Percentiles rank a stretch among this genome's conserved stretches.
phyloP scores from a whole-genome alignment of 352 stramenopile genomes.

The Phytophthora meadii region DNA sequence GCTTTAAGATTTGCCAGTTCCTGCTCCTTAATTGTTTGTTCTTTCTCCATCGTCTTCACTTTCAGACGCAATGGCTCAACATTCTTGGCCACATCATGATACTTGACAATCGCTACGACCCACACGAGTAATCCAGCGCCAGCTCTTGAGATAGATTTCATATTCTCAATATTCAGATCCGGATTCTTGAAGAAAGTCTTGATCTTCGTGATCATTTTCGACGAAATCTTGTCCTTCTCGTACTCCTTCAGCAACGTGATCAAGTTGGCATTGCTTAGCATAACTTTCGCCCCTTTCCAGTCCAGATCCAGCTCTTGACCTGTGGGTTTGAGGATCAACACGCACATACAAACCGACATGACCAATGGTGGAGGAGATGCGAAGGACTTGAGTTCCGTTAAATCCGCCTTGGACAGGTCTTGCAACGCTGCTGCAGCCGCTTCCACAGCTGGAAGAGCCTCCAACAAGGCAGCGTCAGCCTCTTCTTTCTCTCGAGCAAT shows the following conservation, averaged over 20 bases:
- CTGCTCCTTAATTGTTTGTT: slow-evolving; percentile 92
- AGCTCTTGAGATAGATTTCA: slow-evolving; percentile 94
- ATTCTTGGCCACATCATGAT: slow-evolving; percentile 96
- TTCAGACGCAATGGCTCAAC: slow-evolving; percentile 93
- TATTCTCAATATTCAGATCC: slow-evolving; percentile 94
- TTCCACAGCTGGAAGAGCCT: slow-evolving; percentile 94
- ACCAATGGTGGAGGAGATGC: slow-evolving; percentile 93
- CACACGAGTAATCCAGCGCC: slow-evolving; percentile 92
- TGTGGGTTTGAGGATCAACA: slow-evolving; percentile 92
- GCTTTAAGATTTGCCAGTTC: slow-evolving; percentile 87
- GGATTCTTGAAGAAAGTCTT: slow-evolving; percentile 95
- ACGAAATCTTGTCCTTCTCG: slow-evolving; percentile 95
- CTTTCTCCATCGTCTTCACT: slow-evolving; percentile 94
- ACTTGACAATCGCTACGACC: slow-evolving; percentile 96
- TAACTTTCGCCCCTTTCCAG: slow-evolving; percentile 95
- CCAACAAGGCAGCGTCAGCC: slow-evolving; percentile 91
- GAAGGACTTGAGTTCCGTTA: slow-evolving; percentile 97
- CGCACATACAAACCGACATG: slow-evolving; percentile 94
- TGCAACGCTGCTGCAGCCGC: slow-evolving; percentile 92
- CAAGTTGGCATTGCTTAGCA: slow-evolving; percentile 93
- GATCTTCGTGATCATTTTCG: slow-evolving; percentile 96
- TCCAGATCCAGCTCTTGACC: slow-evolving; percentile 92
- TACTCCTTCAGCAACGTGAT: slow-evolving; percentile 94
- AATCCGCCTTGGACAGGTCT: slow-evolving; percentile 94
- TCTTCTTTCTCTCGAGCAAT: slow-evolving; percentile 94